Evolutionary conservation across 495 filamentous ascomycete genomes (phyloP), one percentile per base, ranked within the genome.

Genomic region (Podospora sp.): DNA sequence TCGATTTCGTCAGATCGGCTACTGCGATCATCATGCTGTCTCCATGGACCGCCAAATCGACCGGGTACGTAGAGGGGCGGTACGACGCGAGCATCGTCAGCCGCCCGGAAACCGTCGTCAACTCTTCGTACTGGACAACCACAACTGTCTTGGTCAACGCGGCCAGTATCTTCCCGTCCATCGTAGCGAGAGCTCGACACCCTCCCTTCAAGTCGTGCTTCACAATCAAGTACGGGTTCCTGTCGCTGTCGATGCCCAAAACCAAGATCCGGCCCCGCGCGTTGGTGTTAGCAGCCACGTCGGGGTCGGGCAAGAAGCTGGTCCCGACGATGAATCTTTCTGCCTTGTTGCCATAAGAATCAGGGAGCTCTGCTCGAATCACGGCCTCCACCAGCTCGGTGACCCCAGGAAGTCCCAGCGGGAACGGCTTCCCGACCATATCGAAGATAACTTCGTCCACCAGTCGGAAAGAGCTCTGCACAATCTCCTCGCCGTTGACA

Each of bases 261-360:
- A 98, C 83, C 9, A 97, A 72, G 21, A 99, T 91, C 59, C 95
- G 86, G 1, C 95, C 95, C 53, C 87, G 83, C 18, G 86, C 81
- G 11, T 83, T 79, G 35, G 75, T 72, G n/a, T 62, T 60, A 21
- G 69, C 63, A 12, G 71, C 68, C 9, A 56, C 52, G 11, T 76
- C 75, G 14, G 83, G 82, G 36, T 94, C 89, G 49, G 88, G 85
- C 55, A 94, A 68, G 68, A 87, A 93, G 35, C 90, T 88, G 16
- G 96, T 97, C 9, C 95, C 95, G 1, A 97, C 89, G 24, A 99
- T 76, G 71, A 97, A 97, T 18, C 92, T 82, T 73, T 99, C 95
- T 1, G 84, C 86, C 5, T 81, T 84, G 36, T 83, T 82, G 16
- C 89, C 89, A 59, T 87, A 83, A 0, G 81, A 78, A 69, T 89